Percentiles rank a stretch among this genome's conserved stretches.
These are phyloP conservation scores for Linnemannia schmuckeri DNA, from an alignment of 192 early-diverging fungal species.

Conservation along the genomic window DNA sequence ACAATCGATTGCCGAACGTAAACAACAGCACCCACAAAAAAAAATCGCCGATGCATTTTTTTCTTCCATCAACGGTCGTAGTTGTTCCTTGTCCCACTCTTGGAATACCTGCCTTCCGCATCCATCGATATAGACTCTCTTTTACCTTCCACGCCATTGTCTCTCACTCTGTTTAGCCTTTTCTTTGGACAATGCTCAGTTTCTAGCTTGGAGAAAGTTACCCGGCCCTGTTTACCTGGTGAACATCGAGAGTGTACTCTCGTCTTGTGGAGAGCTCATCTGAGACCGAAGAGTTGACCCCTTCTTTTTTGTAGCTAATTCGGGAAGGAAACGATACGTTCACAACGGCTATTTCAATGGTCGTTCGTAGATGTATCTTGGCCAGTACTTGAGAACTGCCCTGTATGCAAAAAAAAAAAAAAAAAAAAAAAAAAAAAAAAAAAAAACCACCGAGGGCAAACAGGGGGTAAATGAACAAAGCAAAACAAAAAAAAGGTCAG, in stretches of 20 bases:
- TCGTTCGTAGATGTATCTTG: neutral
- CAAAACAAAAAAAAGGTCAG: neutral
- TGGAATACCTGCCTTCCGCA: neutral
- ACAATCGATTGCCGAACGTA: neutral
- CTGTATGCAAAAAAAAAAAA: neutral
- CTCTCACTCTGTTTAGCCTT: neutral
- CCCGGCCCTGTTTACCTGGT: neutral
- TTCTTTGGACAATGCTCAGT: neutral
- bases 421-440: too few relatives aligned
- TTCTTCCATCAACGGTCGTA: neutral
- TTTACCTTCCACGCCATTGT: neutral
- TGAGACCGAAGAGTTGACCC: slow-evolving; percentile 10
- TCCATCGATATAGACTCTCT: neutral
- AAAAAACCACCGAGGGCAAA: neutral
- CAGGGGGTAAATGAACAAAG: neutral
- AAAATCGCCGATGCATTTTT: slow-evolving; percentile 1
- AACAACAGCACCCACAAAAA: neutral
- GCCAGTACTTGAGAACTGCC: neutral
- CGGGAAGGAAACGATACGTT: neutral
- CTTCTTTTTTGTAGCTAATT: neutral
- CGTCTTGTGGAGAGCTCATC: slow-evolving; percentile 31
- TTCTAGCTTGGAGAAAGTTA: neutral
- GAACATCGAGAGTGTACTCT: slow-evolving; percentile 23
- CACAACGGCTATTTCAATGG: neutral
- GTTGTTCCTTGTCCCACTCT: neutral